A percentile compares a stretch with the other conserved stretches of the same genome.
Conservation (phyloP, 192 early-diverging fungal genomes). For the Coemansia sp. region DNA sequence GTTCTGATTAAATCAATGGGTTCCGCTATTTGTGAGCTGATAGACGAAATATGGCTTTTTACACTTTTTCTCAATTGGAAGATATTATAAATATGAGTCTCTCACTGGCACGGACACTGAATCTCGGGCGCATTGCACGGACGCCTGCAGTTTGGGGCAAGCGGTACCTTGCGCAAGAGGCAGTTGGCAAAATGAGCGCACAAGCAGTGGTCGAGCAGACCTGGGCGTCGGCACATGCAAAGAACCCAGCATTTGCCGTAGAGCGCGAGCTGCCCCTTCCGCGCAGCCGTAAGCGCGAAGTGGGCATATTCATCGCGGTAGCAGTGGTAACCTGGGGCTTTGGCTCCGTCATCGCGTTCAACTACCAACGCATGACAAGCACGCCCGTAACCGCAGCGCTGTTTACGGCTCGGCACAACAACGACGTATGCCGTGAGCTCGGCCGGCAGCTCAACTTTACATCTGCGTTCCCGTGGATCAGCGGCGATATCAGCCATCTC, state of each 20-base stretch:
- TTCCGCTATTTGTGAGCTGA: not conserved
- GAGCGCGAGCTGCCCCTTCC: conserved; percentile 50
- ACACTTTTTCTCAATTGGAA: not conserved
- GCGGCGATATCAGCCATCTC: conserved; percentile 52
- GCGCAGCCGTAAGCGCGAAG: conserved; percentile 49
- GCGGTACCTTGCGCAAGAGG: not conserved
- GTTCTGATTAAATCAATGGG: too few species aligned
- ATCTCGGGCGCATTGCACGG: conserved; percentile 2
- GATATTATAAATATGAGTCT: conserved; percentile 8
- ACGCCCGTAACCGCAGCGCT: conserved; percentile 53
- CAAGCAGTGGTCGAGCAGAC: conserved; percentile 13
- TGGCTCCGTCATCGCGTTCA: conserved; percentile 52
- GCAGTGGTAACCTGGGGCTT: conserved; percentile 48
- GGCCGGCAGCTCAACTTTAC: conserved; percentile 51
- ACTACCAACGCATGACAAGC: conserved; percentile 57
- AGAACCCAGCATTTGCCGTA: conserved; percentile 52
- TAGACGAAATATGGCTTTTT: conserved; percentile 3
- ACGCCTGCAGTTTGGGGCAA: too few species aligned
- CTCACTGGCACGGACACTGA: not conserved
- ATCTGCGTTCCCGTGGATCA: conserved; percentile 55
- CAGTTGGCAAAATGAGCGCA: conserved; percentile 13
- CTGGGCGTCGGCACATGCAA: conserved; percentile 44
- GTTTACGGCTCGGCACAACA: conserved; percentile 51
- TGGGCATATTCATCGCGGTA: conserved; percentile 40
- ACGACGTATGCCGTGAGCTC: conserved; percentile 30